Percentiles rank a stretch among this genome's conserved stretches.
These are phyloP conservation scores for Scutellaria minor DNA, from an alignment of 257 asterid genomes.

Conservation along the genomic window DNA sequence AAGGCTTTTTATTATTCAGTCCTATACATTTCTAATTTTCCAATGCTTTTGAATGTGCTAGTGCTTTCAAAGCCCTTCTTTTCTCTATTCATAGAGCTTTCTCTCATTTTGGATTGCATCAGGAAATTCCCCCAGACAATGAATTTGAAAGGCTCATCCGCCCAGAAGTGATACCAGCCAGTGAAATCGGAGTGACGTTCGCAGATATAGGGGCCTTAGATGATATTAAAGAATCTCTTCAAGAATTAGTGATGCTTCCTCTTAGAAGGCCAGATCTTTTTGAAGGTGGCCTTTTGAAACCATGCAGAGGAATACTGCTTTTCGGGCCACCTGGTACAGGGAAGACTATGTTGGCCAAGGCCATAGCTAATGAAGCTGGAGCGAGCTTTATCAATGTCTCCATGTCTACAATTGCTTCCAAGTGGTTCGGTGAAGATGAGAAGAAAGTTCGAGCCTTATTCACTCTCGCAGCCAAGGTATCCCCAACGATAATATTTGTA, in stretches of 20 bases:
- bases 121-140: slow-evolving; percentile 85
- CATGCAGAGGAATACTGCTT: slow-evolving; percentile 83
- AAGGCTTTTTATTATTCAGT: slow-evolving; percentile 39
- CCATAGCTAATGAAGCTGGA: slow-evolving; percentile 89
- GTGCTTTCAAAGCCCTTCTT: not conserved
- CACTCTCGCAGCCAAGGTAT: slow-evolving; percentile 83
- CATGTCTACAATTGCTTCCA: slow-evolving; percentile 83
- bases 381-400: slow-evolving; percentile 88
- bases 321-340: slow-evolving; percentile 97
- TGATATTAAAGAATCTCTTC: slow-evolving; percentile 81
- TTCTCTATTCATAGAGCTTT: not conserved
- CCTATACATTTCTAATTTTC: slow-evolving; percentile 12
- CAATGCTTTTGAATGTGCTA: not conserved
- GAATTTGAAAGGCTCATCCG: slow-evolving; percentile 86
- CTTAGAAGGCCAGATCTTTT: slow-evolving; percentile 85
- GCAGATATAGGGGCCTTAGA: slow-evolving; percentile 88
- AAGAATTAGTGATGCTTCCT: slow-evolving; percentile 87
- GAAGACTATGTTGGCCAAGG: slow-evolving; percentile 91
- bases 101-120: slow-evolving; percentile 32
- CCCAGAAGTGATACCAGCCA: slow-evolving; percentile 89
- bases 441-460: slow-evolving; percentile 85
- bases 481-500: slow-evolving; percentile 90
- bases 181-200: slow-evolving; percentile 74
- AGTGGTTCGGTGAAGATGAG: slow-evolving; percentile 97
- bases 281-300: slow-evolving; percentile 84